phyloP scores from a whole-genome alignment of 306 rosid species.

The Gynostemma pentaphyllum region DNA sequence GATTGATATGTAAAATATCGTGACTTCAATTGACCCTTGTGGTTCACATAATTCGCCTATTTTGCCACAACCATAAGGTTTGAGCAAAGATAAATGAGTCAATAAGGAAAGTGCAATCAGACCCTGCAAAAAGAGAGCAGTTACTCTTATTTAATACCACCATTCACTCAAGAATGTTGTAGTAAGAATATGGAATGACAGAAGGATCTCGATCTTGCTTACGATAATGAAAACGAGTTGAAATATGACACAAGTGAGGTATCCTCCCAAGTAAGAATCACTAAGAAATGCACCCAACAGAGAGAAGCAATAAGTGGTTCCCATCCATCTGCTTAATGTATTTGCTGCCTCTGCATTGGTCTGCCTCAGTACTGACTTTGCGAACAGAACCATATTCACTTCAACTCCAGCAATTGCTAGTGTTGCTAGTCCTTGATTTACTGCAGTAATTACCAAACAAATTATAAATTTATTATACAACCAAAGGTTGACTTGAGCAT shows the following conservation, averaged over 20 bases:
- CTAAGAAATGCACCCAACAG: constrained; percentile 52
- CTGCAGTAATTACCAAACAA: constrained; percentile 19
- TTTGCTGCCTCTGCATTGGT: constrained; percentile 53
- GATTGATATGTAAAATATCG: constrained; percentile 40
- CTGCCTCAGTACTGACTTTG: constrained; percentile 46
- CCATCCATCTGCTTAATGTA: constrained; percentile 58
- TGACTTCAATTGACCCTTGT: constrained; percentile 21
- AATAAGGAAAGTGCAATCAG: constrained; percentile 31
- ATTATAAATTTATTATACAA: too few species aligned
- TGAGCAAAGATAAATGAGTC: constrained; percentile 32
- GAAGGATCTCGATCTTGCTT: constrained; percentile 13
- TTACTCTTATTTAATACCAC: background rate
- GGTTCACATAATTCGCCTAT: constrained; percentile 37
- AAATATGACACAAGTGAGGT: constrained; percentile 42
- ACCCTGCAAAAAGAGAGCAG: constrained; percentile 27
- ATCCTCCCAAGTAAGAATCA: constrained; percentile 56
- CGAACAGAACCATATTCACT: constrained; percentile 49
- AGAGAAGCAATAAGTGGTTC: constrained; percentile 44
- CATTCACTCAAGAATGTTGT: background rate
- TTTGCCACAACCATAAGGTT: constrained; percentile 43
- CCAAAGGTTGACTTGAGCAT: too few species aligned
- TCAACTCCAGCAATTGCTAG: constrained; percentile 55
- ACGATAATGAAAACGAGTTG: constrained; percentile 34
- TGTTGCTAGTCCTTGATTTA: constrained; percentile 43
- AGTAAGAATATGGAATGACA: background rate